A percentile compares a stretch with the other conserved stretches of the same genome.
phyloP scores from a whole-genome alignment of 768 basidiomycete genomes.

The Royoungia palumana region DNA sequence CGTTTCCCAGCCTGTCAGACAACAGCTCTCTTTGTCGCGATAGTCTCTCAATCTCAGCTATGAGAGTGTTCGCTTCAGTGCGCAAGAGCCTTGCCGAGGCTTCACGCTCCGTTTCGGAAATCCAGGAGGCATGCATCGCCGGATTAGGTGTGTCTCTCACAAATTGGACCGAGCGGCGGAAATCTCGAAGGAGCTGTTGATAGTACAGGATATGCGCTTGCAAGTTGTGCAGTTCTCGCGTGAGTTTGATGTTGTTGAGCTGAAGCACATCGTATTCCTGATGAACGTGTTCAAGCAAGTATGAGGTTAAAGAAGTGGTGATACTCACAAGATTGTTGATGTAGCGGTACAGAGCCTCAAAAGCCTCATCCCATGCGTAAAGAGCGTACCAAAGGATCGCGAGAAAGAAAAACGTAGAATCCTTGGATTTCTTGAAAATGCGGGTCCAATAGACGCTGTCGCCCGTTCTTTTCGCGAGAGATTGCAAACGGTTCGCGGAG shows the following conservation, averaged over 20 bases:
- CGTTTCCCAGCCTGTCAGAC: slow-evolving; percentile 22
- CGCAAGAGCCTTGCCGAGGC: slow-evolving; percentile 25
- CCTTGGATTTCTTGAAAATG: slow-evolving; percentile 26
- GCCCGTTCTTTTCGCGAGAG: slow-evolving; percentile 24
- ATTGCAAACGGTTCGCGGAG: slow-evolving; percentile 25
- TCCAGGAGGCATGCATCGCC: slow-evolving; percentile 32
- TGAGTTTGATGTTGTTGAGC: slow-evolving; percentile 42
- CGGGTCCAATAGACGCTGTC: slow-evolving; percentile 37
- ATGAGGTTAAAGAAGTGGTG: neutral
- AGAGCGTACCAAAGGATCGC: slow-evolving; percentile 56
- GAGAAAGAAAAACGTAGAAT: slow-evolving; percentile 33
- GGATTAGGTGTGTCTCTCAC: slow-evolving; percentile 50
- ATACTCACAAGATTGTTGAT: slow-evolving; percentile 44
- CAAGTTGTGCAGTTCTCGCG: slow-evolving; percentile 52
- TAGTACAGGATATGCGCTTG: slow-evolving; percentile 56
- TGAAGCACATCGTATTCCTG: slow-evolving; percentile 46
- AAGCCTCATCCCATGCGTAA: slow-evolving; percentile 60
- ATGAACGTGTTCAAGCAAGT: neutral
- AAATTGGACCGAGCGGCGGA: slow-evolving; percentile 50
- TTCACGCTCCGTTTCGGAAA: slow-evolving; percentile 18
- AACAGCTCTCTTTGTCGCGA: slow-evolving; percentile 28
- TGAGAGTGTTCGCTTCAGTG: slow-evolving; percentile 45
- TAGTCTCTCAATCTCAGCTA: slow-evolving; percentile 48
- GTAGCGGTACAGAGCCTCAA: slow-evolving; percentile 49
- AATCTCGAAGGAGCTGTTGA: slow-evolving; percentile 50